Percentiles rank a stretch among this genome's conserved stretches.
These are phyloP conservation scores for Colletotrichum tropicicola DNA, from an alignment of 2,329 filamentous ascomycete genomes.

Conservation along the genomic window DNA sequence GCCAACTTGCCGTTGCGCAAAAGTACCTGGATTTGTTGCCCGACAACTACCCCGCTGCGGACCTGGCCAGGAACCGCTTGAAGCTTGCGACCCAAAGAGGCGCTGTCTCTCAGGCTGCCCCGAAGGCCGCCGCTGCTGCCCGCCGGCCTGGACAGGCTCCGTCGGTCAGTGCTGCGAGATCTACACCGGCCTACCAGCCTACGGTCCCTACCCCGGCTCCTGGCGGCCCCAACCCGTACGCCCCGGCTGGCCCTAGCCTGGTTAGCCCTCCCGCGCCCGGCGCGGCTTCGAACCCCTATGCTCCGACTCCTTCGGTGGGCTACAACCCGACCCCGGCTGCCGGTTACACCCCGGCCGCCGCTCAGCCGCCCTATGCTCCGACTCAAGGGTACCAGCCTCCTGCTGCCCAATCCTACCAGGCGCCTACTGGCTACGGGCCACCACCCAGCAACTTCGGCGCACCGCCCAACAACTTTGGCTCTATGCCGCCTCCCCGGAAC, in stretches of 20 bases:
- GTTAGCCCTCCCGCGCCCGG: slow-evolving; percentile 44
- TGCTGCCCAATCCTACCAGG: slow-evolving; percentile 46
- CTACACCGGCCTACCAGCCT: slow-evolving; percentile 15
- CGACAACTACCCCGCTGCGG: slow-evolving; percentile 82
- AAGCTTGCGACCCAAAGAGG: slow-evolving; percentile 79
- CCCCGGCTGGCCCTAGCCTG: slow-evolving; percentile 39
- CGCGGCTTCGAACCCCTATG: slow-evolving; percentile 43
- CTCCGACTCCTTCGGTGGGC: slow-evolving; percentile 34
- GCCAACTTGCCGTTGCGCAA: slow-evolving; percentile 85
- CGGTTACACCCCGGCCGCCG: slow-evolving; percentile 33
- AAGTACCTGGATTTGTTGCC: slow-evolving; percentile 92
- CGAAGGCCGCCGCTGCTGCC: slow-evolving; percentile 43
- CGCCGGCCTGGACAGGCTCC: slow-evolving; percentile 34
- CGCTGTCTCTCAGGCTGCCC: slow-evolving; percentile 31
- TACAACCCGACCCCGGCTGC: slow-evolving; percentile 38
- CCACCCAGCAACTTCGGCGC: slow-evolving; percentile 42
- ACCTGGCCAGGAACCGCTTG: slow-evolving; percentile 86
- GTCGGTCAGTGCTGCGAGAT: slow-evolving; percentile 5
- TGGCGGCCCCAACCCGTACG: slow-evolving; percentile 22
- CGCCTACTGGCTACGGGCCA: slow-evolving; percentile 42
- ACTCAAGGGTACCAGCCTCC: slow-evolving; percentile 66
- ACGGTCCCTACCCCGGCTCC: not conserved
- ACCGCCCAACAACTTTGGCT: slow-evolving; percentile 45
- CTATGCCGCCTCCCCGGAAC: slow-evolving; percentile 52
- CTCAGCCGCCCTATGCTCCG: slow-evolving; percentile 48